Base-by-base conservation (phyloP, 2,329 filamentous ascomycete species). In the Elsinoe necatrix region DNA sequence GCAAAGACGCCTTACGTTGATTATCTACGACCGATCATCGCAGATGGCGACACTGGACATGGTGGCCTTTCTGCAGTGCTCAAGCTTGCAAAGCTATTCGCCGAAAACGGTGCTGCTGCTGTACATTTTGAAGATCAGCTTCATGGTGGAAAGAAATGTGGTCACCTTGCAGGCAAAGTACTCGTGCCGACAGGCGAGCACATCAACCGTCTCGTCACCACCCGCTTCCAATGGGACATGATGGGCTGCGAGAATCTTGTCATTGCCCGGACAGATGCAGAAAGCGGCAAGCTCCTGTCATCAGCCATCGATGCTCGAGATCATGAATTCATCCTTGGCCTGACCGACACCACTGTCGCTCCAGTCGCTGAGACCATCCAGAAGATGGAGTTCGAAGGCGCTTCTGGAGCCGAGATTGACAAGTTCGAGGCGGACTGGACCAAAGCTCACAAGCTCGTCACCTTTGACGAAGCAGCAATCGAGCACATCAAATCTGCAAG, bases 121-220 rank as follows among this genome's bases (percentile, higher is more conserved):
- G 93, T 98, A 1, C 93, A 98, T 71, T 95, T 98, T 61, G 93
- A 98, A 72, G 93, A 98, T 68, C 93, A 98, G 73, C 81, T 97
- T 47, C 93, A 97, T 68, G 93, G 93, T 42, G 93, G 93, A 60
- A 98, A 98, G 78, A 98, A 97, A 74, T 98, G 93, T 68, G 93
- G 93, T 14, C 93, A 98, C 73, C 76, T 97, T 60, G 93, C 93
- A 0, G 93, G 93, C 63, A 98, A 97, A 71, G 93, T 97, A 1
- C 78, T 98, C 7, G 93, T 97, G 2, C 92, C 93, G 0, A 83
- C 91, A 0, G 87, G 90, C 59, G 93, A 97, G 70, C 93, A 98
- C 75, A 95, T 97, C 77, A 96, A 95, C 75, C 85, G 93, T 25
- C 82, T 98, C 3, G 85, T 90, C 18, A 91, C 93, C 1, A 85